phyloP scores from a whole-genome alignment of 306 rosid species.

The Luffa aegyptiaca region DNA sequence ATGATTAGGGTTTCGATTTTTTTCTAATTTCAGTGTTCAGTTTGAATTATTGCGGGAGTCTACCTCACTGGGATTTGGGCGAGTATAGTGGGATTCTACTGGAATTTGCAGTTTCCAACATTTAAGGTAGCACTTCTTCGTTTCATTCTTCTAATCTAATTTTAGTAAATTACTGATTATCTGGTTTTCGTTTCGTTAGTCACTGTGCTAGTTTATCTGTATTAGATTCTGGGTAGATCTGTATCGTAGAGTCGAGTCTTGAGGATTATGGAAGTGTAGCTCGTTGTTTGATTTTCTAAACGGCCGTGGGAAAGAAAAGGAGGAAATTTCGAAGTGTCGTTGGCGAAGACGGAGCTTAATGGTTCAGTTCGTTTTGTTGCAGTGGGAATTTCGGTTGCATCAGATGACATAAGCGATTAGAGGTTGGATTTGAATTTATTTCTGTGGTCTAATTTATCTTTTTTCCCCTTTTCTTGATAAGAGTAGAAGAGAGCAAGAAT shows the following conservation, averaged over 20 bases:
- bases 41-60: constrained; percentile 17
- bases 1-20: constrained; percentile 23
- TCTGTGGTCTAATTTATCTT: background rate
- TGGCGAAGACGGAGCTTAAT: constrained; percentile 10
- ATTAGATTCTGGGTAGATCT: constrained; percentile 48
- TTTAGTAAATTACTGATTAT: constrained; percentile 23
- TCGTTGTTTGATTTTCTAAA: constrained; percentile 24
- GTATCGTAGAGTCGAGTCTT: constrained; percentile 26
- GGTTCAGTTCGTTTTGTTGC: constrained; percentile 13
- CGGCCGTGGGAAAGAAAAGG: constrained; percentile 12
- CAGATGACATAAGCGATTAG: background rate
- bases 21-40: background rate
- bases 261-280: constrained; percentile 21
- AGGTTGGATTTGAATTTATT: background rate
- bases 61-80: constrained; percentile 44
- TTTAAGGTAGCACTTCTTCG: constrained; percentile 34
- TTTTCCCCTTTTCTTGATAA: background rate
- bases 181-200: constrained; percentile 24
- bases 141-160: constrained; percentile 14
- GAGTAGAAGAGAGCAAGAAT: background rate
- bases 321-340: constrained; percentile 18
- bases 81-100: constrained; percentile 31
- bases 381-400: background rate
- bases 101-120: constrained; percentile 37
- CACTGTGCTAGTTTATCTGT: constrained; percentile 1